phyloP scores from a whole-genome alignment of 2,329 filamentous ascomycete species.

The Mycogone perniciosa region DNA sequence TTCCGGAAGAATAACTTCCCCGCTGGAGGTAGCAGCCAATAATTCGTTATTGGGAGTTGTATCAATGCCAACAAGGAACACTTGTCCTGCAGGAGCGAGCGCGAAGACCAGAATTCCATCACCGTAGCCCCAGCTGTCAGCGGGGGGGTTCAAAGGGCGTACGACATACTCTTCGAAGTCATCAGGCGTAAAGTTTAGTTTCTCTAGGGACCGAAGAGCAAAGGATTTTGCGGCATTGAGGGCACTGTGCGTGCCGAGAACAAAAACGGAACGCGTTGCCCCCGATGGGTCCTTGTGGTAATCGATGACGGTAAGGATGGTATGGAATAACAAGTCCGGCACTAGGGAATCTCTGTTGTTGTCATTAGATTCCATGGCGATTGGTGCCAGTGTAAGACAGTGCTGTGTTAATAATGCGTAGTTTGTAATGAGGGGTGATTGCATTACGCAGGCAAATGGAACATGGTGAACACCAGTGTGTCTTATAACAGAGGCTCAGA shows the following conservation, averaged over 20 bases:
- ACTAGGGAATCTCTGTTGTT: background rate
- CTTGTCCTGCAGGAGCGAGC: constrained; percentile 29
- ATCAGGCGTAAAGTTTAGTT: constrained; percentile 29
- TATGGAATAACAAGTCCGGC: constrained; percentile 32
- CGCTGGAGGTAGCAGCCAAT: constrained; percentile 17
- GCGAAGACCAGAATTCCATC: constrained; percentile 34
- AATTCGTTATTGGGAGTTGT: constrained; percentile 32
- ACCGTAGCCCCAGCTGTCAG: constrained; percentile 29
- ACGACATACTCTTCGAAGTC: constrained; percentile 32
- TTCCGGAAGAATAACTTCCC: constrained; percentile 18
- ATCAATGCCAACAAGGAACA: constrained; percentile 32
- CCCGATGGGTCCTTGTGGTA: constrained; percentile 21
- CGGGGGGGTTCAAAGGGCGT: constrained; percentile 7
- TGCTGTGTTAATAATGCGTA: too few species aligned
- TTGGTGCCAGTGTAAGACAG: background rate
- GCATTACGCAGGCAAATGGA: too few species aligned
- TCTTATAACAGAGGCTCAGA: too few species aligned
- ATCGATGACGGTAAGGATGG: constrained; percentile 29
- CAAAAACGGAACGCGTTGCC: constrained; percentile 25
- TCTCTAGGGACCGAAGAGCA: constrained; percentile 24
- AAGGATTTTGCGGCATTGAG: constrained; percentile 32
- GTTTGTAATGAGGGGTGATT: too few species aligned
- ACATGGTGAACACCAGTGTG: too few species aligned
- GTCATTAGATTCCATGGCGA: background rate
- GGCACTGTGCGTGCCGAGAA: constrained; percentile 33